Evolutionary conservation across 1,284 basidiomycete genomes (phyloP).

Genomic region (Waitea zeae): DNA sequence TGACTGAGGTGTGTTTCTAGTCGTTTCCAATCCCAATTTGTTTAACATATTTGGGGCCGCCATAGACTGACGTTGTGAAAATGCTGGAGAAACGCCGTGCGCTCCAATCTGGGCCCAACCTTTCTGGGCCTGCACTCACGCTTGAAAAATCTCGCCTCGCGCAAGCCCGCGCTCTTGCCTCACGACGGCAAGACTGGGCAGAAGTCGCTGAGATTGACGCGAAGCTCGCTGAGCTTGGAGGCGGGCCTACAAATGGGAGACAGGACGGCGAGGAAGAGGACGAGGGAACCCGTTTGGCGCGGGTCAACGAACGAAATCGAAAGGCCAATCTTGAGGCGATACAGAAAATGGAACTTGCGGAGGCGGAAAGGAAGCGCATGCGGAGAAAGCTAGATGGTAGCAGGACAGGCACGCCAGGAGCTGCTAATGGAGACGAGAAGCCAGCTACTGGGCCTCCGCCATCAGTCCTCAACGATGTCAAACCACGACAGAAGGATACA

Average conservation of each 20-base stretch:
- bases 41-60: slow-evolving; percentile 6
- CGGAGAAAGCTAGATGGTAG: slow-evolving; percentile 22
- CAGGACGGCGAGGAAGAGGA: slow-evolving; percentile 15
- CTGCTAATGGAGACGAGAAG: slow-evolving; percentile 13
- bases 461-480: slow-evolving; percentile 11
- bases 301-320: slow-evolving; percentile 80
- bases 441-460: slow-evolving; percentile 17
- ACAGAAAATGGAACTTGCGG: slow-evolving; percentile 55
- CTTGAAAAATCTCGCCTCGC: slow-evolving; percentile 45
- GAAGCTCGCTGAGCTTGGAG: slow-evolving; percentile 37
- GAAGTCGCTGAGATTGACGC: slow-evolving; percentile 44
- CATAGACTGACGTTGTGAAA: neutral
- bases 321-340: slow-evolving; percentile 66
- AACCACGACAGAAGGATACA: slow-evolving; percentile 18
- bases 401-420: slow-evolving; percentile 10
- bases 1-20: slow-evolving; percentile 54
- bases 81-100: neutral
- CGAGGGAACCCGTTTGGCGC: slow-evolving; percentile 42
- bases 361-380: slow-evolving; percentile 43
- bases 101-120: slow-evolving; percentile 2
- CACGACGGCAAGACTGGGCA: slow-evolving; percentile 44
- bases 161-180: slow-evolving; percentile 52
- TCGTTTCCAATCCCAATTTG: neutral
- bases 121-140: slow-evolving; percentile 21
- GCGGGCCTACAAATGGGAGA: neutral